Percentiles rank a stretch among this genome's conserved stretches.
Evolutionary conservation across 2,329 filamentous ascomycete genomes (phyloP).

Genomic region (Penicillium sp.): DNA sequence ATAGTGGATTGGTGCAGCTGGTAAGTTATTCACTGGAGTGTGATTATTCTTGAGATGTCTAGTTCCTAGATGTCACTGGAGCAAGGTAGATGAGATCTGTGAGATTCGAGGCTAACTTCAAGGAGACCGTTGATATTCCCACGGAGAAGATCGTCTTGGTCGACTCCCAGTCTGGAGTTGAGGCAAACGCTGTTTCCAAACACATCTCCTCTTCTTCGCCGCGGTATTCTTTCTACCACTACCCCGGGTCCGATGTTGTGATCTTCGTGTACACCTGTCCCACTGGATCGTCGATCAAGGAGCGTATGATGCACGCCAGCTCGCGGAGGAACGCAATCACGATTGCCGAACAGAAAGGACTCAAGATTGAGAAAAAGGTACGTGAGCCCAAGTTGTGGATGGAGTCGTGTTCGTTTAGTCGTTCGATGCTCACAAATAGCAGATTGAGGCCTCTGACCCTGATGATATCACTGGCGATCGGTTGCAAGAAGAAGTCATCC

Average conservation of each 20-base stretch:
- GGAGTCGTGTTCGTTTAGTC: neutral
- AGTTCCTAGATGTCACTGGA: neutral
- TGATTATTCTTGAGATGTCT: neutral
- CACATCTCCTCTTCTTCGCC: constrained; percentile 56
- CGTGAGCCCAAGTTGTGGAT: constrained; percentile 7
- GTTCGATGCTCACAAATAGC: constrained; percentile 22
- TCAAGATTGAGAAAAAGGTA: constrained; percentile 59
- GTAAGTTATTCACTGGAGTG: constrained; percentile 34
- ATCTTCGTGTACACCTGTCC: constrained; percentile 67
- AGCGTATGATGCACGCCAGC: constrained; percentile 65
- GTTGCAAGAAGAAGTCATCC: constrained; percentile 55
- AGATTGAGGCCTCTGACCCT: constrained; percentile 60
- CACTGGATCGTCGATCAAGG: constrained; percentile 59
- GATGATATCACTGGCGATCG: constrained; percentile 56
- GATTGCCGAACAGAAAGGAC: constrained; percentile 55
- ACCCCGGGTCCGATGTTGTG: constrained; percentile 48
- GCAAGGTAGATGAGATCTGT: neutral
- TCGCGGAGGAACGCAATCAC: constrained; percentile 55
- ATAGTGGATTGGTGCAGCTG: constrained; percentile 50
- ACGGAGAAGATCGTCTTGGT: constrained; percentile 59
- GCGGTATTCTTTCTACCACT: constrained; percentile 61
- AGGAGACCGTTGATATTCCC: constrained; percentile 42
- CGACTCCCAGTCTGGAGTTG: constrained; percentile 42
- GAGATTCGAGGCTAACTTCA: constrained; percentile 24
- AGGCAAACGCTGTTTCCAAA: constrained; percentile 46